Base-by-base conservation (phyloP, 2,329 filamentous ascomycete species). In the Dryadomyces sulphureus region DNA sequence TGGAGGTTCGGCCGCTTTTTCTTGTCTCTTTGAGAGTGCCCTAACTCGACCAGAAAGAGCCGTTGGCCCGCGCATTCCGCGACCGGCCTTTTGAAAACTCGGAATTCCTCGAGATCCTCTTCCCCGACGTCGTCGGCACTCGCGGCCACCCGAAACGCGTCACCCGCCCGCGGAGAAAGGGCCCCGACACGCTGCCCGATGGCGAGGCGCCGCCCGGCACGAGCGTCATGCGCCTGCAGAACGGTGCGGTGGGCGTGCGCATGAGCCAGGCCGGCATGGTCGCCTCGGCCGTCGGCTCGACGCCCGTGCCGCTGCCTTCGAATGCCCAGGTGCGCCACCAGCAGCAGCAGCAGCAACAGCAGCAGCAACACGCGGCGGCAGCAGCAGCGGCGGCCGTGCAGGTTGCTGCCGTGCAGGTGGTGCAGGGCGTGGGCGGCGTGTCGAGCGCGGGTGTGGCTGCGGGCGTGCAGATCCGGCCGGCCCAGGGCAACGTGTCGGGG, bases 11-110 rank as follows among this genome's bases (percentile, higher is more conserved):
- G 59, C 16, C 17, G 2, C 24, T 30, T n/a, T 30, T 22, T 41
- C 12, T 36, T 34, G 19, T 41, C 14, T 36, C 22, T 3, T 4
- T 41, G 4, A 30, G 7, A 30, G n/a, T n/a, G n/a, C 9, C 21
- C 32, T 43, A 14, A 41, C 25, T 5, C 25, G 1, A 9, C 41
- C 21, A 78, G 73, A 70, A 68, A 60, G 74, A 78, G 54, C 73
- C 74, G 1, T 62, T 76, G 20, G 76, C 74, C 2, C 68, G 72
- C 48, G 72, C 73, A 7, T 60, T 78, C 5, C 67, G 72, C 45
- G 72, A 73, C 27, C 65, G 74, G 14, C 69, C 73, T 1, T 77
- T 78, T 53, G 73, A 78, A 20, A 72, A 78, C 54, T 73, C 77
- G 55, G 68, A 75, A 34, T 77, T 65, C 56, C 75, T 77, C 69